Evolutionary conservation across 345 rosid species (phyloP).

Genomic region (Citrus trifoliata): DNA sequence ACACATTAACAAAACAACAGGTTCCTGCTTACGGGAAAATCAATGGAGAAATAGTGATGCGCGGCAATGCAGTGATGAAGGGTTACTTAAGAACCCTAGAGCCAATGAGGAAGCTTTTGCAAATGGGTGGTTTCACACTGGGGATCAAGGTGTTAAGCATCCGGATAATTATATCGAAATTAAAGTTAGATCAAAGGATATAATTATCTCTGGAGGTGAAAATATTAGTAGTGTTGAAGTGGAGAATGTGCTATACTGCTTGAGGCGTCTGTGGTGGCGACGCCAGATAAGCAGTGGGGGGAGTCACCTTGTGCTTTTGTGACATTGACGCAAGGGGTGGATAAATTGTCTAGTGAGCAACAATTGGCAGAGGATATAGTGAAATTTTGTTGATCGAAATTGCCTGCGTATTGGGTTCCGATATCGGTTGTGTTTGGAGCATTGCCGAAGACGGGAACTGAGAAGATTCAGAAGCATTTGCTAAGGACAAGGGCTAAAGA

Average conservation of each 20-base stretch:
- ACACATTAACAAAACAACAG: conserved; percentile 53
- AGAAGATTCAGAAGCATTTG: conserved; percentile 86
- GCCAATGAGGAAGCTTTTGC: conserved; percentile 76
- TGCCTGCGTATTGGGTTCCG: conserved; percentile 90
- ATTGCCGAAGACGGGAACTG: conserved; percentile 88
- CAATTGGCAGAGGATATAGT: conserved; percentile 56
- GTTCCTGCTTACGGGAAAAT: conserved; percentile 83
- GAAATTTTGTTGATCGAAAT: conserved; percentile 59
- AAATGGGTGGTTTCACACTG: conserved; percentile 86
- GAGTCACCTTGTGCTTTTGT: conserved; percentile 82
- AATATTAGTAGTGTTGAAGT: conserved; percentile 87
- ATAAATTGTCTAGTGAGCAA: conserved; percentile 30
- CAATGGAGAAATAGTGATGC: conserved; percentile 76
- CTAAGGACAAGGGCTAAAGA: conserved; percentile 72
- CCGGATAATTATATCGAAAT: conserved; percentile 83
- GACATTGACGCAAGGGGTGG: conserved; percentile 53
- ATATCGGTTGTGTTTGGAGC: conserved; percentile 79
- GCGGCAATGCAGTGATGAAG: conserved; percentile 82
- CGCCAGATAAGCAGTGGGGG: conserved; percentile 81
- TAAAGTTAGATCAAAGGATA: conserved; percentile 87
- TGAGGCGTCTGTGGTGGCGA: conserved; percentile 87
- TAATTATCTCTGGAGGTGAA: conserved; percentile 92
- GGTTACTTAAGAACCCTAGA: conserved; percentile 80
- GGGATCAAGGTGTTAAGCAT: conserved; percentile 83
- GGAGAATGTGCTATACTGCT: conserved; percentile 63